Percentiles rank a stretch among this genome's conserved stretches.
Evolutionary conservation across 805 yeast genomes (phyloP).

Genomic region (Priceomyces medius): DNA sequence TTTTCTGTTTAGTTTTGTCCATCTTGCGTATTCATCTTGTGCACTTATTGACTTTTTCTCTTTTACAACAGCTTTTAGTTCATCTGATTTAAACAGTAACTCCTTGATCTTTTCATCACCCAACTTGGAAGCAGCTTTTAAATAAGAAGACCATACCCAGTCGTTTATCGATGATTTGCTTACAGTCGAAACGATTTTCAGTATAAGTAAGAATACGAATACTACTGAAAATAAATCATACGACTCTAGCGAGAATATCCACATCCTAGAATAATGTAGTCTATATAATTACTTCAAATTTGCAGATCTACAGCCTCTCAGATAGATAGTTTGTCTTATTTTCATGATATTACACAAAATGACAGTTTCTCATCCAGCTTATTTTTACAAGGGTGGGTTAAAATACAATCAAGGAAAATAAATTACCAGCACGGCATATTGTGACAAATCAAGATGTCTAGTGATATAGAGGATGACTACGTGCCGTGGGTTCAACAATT

Average conservation of each 20-base stretch:
- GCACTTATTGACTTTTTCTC: constrained; percentile 68
- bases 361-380: neutral
- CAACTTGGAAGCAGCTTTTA: constrained; percentile 28
- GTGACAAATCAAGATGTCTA: constrained; percentile 26
- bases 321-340: neutral
- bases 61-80: constrained; percentile 47
- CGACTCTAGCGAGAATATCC: constrained; percentile 32
- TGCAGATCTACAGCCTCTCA: neutral
- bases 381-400: constrained; percentile 4
- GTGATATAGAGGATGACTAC: constrained; percentile 51
- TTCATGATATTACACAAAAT: constrained; percentile 2
- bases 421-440: neutral
- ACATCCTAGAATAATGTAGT: constrained; percentile 4
- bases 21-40: constrained; percentile 91
- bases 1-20: constrained; percentile 88
- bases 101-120: constrained; percentile 31
- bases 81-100: constrained; percentile 30
- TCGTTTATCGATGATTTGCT: constrained; percentile 36
- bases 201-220: constrained; percentile 33
- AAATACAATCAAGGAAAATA: neutral
- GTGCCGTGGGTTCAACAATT: constrained; percentile 83
- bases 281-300: neutral
- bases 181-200: constrained; percentile 35
- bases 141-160: constrained; percentile 38
- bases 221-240: constrained; percentile 32